Evolutionary conservation across 257 asterid genomes (phyloP), one percentile per base, ranked within the genome.

Genomic region (Solanum paucissectum): DNA sequence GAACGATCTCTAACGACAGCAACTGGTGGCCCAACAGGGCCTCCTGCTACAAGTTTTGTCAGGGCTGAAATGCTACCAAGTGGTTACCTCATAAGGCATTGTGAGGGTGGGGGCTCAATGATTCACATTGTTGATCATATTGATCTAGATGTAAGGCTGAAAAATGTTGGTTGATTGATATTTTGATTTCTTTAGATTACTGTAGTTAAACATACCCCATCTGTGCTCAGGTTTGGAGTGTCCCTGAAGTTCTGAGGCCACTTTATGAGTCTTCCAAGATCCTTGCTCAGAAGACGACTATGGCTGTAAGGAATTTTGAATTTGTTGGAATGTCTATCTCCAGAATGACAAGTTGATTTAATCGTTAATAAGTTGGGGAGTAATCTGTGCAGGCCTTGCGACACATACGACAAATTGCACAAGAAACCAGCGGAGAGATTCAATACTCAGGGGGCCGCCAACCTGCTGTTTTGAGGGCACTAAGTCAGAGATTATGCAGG

Each of bases 91-190:
- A 92, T 97, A 85, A 94, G 98, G 29, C 95, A 99, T 42, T 96
- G 99, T 91, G 99, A 96, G 88, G 99, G 99, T 32, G 98, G 99
- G 37, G 99, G 99, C 83, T 97, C 99, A 72, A 94, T 95, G 42
- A 91, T 97, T 88, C 98, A 97, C 92, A 94, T 97, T 83, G 98
- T 97, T 29, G 99, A 95, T 90, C 99, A 97, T 89, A 74, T 95
- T 32, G 98, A 96, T 94, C 93, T 93, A 46, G 98, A 95, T 71
- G 99, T 97, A 90, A 86, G 95, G 18, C 40, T 34, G 12, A 27
- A 37, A 38, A 37, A 40, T 14, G 32, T n/a, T 23, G 77, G 73
- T 84, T 12, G 4, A 77, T 52, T 12, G 62, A 66, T 8, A 27
- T 76, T n/a, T 76, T 87, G 74, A 25, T 60, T 82, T 77, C 71